These are phyloP conservation scores for Pichia sp. DNA, from an alignment of 1,139 yeast species.

Conservation along the genomic window DNA sequence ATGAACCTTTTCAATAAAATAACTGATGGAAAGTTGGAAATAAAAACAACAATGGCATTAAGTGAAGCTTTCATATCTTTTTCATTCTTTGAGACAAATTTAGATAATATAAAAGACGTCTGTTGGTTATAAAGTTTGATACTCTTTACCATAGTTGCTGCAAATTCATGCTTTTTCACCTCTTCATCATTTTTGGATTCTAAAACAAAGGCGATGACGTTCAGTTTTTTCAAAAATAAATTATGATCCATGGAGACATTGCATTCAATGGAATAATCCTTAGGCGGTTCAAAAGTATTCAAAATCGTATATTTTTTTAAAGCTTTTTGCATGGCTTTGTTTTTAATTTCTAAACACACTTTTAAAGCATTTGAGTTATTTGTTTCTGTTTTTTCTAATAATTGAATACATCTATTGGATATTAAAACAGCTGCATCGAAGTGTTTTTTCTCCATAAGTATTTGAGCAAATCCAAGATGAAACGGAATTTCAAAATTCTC, in stretches of 20 bases:
- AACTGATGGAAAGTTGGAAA: constrained; percentile 1
- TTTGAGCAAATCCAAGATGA: not conserved
- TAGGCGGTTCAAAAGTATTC: no score
- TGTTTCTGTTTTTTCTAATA: not conserved
- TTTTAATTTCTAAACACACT: not conserved
- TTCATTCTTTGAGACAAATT: constrained; percentile 6
- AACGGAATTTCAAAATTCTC: not conserved
- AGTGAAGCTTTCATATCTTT: constrained; percentile 3
- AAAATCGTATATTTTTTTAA: not conserved
- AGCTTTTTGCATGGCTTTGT: not conserved
- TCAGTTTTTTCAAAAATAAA: constrained; percentile 2
- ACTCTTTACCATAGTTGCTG: not conserved
- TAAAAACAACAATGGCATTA: not conserved
- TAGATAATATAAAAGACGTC: constrained; percentile 3
- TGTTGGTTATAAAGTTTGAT: not conserved
- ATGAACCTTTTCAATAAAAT: constrained; percentile 3
- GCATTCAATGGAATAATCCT: no score
- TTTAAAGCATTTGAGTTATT: not conserved
- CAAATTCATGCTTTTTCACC: not conserved
- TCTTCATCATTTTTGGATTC: not conserved
- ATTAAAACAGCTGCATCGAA: not conserved
- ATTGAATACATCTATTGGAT: not conserved
- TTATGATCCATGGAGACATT: not conserved
- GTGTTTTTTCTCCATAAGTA: not conserved
- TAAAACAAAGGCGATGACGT: not conserved